A percentile compares a stretch with the other conserved stretches of the same genome.
Evolutionary conservation across 1,139 yeast species (phyloP).

Genomic region (Pichia sp.): DNA sequence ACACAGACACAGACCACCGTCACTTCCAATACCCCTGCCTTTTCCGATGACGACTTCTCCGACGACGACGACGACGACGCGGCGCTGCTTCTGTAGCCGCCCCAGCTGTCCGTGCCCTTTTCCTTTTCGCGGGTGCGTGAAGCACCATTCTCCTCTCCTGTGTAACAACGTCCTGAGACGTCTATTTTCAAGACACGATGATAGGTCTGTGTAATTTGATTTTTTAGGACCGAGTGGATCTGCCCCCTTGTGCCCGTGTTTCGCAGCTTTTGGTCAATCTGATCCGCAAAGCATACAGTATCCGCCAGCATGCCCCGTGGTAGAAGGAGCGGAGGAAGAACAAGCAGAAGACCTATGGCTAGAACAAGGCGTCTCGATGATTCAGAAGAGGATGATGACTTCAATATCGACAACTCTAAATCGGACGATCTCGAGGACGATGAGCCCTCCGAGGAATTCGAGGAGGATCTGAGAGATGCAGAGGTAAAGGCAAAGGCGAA

Average conservation of each 20-base stretch:
- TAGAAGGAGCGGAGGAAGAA: conserved; percentile 1
- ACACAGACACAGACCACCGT: not conserved
- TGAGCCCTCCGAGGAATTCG: conserved; percentile 26
- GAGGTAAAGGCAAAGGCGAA: conserved; percentile 16
- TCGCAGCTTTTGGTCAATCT: not conserved
- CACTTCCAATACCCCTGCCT: not conserved
- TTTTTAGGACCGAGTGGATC: not conserved
- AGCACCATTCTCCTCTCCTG: too few species aligned
- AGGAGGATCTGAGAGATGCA: conserved; percentile 21
- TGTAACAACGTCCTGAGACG: not conserved
- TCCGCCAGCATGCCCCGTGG: conserved; percentile 3
- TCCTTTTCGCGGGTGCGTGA: not conserved
- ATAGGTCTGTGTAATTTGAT: not conserved
- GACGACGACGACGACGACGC: conserved; percentile 22
- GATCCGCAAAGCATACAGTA: not conserved
- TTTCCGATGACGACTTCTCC: conserved; percentile 14
- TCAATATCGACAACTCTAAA: not conserved
- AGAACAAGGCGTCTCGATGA: not conserved
- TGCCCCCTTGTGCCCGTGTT: not conserved
- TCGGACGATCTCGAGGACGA: conserved; percentile 16
- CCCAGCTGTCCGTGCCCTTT: not conserved
- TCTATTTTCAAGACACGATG: conserved; percentile 1
- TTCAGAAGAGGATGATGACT: conserved; percentile 9
- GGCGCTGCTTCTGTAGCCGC: not conserved
- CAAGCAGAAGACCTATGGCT: not conserved